Evolutionary conservation across 2,329 filamentous ascomycete species (phyloP), one percentile per base, ranked within the genome.

Genomic region (Sporothrix curviconia): DNA sequence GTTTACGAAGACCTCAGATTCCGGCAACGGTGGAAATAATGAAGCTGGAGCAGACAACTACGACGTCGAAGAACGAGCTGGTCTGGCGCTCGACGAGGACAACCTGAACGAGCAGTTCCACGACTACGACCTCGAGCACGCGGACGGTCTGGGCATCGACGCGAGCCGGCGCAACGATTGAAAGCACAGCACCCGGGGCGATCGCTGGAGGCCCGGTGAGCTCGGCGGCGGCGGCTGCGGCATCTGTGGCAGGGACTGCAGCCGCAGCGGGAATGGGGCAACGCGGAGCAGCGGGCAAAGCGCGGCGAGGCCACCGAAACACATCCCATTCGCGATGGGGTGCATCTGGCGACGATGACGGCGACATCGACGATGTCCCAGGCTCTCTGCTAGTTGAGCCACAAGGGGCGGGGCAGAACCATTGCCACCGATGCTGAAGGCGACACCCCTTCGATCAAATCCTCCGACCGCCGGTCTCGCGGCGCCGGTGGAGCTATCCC

Each of bases 281-380:
- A 37, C 46, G 28, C 12, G 2, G 3, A 9, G 36, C 34, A 17
- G 14, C 17, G 17, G 19, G 19, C 8, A 47, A 9, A 24, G 40
- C 24, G 7, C 44, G 44, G 30, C 56, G 50, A 6, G 36, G 42
- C 28, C 32, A 28, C 15, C 25, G 42, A 19, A 56, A 56, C 9
- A 8, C n/a, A 2, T 49, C 55, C 0, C 44, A 54, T 6, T 39
- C 56, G 4, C 60, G 55, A 15, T 63, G 59, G 67, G 67, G 57
- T 61, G 68, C 28, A 62, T 60, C 34, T 63, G 64, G 64, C 4
- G 78, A 82, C 30, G 77, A 81, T 3, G 77, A 80, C 30, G 71
- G 67, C 5, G 78, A 81, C 56, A 82, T 85, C 56, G 83, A 86
- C 56, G 83, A 86, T 64, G 83, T 86, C 0, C 84, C 84, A 0